Evolutionary conservation across 345 rosid genomes (phyloP), one percentile per base, ranked within the genome.

Genomic region (Eucalyptus rudis): DNA sequence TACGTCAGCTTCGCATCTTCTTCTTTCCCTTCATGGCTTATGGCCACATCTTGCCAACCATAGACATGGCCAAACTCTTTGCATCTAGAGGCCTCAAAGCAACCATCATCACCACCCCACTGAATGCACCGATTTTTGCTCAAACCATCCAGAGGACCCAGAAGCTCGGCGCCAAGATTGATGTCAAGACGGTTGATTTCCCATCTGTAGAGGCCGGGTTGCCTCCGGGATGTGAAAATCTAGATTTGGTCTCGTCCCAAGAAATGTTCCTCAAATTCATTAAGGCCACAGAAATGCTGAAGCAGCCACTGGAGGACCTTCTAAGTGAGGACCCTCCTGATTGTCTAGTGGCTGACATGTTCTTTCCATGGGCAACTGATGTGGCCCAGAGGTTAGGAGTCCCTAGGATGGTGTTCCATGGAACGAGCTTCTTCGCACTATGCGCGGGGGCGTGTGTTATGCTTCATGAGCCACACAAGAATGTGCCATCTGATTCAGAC

Each of bases 321-420:
- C 86, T 95, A 13, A 86, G 88, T 68, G 91, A 94, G 43, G 49
- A 81, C 84, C 90, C 59, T 52, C 93, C 96, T 25, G 93, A 94
- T 81, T 94, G 96, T 89, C 91, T 94, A 3, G 93, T 96, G 10
- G 96, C 94, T 5, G 95, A 96, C 88, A 90, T 92, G 93, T 92
- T 93, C 91, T 91, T 94, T 51, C 94, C 96, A 24, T 95, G 98
- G 96, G 91, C 96, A 4, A 90, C 94, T 25, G 90, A 92, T 88
- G 90, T 89, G 10, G 95, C 96, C 10, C 87, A 81, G 86, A 93
- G 94, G 88, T 92, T 92, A 29, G 93, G 90, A 25, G 93, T 96
- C 5, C 95, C 95, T 8, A 92, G 96, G 81, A 89, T 94, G 86
- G 92, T 93, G 52, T 95, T 96, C 88, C 92, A 92, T 44, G 98